phyloP scores from a whole-genome alignment of 2,329 filamentous ascomycete species.

The Aquanectria penicillioides region DNA sequence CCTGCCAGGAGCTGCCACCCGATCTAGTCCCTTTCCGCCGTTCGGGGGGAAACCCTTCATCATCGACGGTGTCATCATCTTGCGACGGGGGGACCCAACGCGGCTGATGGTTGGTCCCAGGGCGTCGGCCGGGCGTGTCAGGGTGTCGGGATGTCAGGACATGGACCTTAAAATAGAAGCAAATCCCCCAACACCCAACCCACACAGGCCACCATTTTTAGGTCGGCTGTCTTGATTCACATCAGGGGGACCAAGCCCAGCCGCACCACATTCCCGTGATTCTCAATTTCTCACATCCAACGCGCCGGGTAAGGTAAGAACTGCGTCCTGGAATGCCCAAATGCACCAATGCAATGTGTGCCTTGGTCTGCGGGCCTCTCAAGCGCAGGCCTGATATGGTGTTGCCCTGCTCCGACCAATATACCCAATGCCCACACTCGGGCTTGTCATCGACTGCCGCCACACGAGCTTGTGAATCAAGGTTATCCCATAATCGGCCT shows the following conservation, averaged over 20 bases:
- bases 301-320: no score
- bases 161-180: conserved; percentile 14
- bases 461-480: conserved; percentile 7
- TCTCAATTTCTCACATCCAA: no score
- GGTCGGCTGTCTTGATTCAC: neutral
- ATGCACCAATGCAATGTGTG: neutral
- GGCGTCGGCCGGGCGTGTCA: neutral
- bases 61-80: neutral
- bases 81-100: neutral
- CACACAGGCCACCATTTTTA: neutral
- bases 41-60: no score
- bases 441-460: neutral
- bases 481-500: conserved; percentile 11
- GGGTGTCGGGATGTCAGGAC: neutral
- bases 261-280: no score
- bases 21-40: no score
- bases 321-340: no score
- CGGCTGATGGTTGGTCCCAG: neutral
- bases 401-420: no score
- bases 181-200: neutral
- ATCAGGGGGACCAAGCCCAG: no score
- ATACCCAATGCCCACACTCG: neutral
- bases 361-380: conserved; percentile 1
- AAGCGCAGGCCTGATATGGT: no score
- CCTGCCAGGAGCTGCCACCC: no score